A percentile compares a stretch with the other conserved stretches of the same genome.
Evolutionary conservation across 345 rosid species (phyloP).

Genomic region (Viola odorata): DNA sequence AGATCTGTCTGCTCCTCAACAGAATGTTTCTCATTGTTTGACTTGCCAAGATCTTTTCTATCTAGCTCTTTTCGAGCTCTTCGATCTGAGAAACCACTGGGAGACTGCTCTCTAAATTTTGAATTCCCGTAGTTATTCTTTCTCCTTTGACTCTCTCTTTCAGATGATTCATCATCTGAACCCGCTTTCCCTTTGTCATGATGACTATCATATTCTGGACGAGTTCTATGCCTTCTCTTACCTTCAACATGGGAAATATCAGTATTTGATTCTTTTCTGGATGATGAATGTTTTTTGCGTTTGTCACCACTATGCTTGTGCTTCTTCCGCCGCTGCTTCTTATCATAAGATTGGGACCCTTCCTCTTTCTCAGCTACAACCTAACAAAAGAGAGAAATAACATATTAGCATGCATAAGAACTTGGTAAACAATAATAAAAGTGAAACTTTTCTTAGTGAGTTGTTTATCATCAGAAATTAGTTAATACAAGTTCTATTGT

Average conservation of each 20-base stretch:
- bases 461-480: too few relatives aligned
- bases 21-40: slow-evolving; percentile 27
- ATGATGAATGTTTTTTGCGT: slow-evolving; percentile 39
- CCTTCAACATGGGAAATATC: slow-evolving; percentile 29
- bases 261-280: slow-evolving; percentile 19
- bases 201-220: slow-evolving; percentile 26
- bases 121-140: slow-evolving; percentile 19
- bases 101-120: slow-evolving; percentile 31
- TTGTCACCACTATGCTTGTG: slow-evolving; percentile 32
- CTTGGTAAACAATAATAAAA: too few relatives aligned
- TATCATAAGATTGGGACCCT: slow-evolving; percentile 26
- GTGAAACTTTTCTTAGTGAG: too few relatives aligned
- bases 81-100: slow-evolving; percentile 16
- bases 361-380: slow-evolving; percentile 41
- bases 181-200: slow-evolving; percentile 23
- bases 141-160: slow-evolving; percentile 26
- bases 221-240: slow-evolving; percentile 24
- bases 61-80: slow-evolving; percentile 22
- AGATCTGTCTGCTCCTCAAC: slow-evolving; percentile 21
- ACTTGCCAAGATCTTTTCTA: slow-evolving; percentile 31
- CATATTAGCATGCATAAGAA: too few relatives aligned
- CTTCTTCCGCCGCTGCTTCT: slow-evolving; percentile 31
- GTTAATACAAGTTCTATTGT: too few relatives aligned
- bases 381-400: too few relatives aligned
- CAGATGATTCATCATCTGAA: slow-evolving; percentile 39